phyloP scores from a whole-genome alignment of 192 early-diverging fungal species.

The Backusella luteola region DNA sequence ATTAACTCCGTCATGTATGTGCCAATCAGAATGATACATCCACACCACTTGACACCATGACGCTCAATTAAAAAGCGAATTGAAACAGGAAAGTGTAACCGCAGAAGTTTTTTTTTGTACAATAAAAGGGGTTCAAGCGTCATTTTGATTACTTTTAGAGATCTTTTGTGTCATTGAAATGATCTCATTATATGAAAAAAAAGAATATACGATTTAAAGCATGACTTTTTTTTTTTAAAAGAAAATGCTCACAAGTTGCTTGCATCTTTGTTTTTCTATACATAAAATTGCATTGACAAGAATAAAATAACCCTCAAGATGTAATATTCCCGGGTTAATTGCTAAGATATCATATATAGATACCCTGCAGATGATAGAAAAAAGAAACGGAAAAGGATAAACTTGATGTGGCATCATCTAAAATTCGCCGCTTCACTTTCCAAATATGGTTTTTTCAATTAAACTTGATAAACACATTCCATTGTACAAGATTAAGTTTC shows the following conservation, averaged over 20 bases:
- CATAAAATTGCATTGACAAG: background rate
- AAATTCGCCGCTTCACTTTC: background rate
- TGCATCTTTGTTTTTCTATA: background rate
- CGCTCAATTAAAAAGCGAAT: background rate
- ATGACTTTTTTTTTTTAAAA: background rate
- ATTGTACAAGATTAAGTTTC: background rate
- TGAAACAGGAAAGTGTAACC: slow-evolving; percentile 4
- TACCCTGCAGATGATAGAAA: background rate
- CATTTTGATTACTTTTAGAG: background rate
- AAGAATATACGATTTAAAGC: slow-evolving; percentile 4
- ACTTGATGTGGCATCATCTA: background rate
- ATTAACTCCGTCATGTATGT: background rate
- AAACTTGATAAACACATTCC: background rate
- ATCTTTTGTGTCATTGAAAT: background rate
- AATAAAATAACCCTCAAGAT: background rate
- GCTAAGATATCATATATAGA: background rate
- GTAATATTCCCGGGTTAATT: background rate
- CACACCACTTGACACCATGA: slow-evolving; percentile 6
- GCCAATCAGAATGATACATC: background rate
- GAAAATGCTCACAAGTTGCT: background rate
- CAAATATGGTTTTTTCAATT: background rate
- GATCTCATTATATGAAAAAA: background rate
- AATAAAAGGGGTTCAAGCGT: background rate
- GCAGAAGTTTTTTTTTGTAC: background rate
- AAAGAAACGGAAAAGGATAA: background rate